Conservation (phyloP, 2,329 filamentous ascomycete genomes). For the Fusarium keratoplasticum region DNA sequence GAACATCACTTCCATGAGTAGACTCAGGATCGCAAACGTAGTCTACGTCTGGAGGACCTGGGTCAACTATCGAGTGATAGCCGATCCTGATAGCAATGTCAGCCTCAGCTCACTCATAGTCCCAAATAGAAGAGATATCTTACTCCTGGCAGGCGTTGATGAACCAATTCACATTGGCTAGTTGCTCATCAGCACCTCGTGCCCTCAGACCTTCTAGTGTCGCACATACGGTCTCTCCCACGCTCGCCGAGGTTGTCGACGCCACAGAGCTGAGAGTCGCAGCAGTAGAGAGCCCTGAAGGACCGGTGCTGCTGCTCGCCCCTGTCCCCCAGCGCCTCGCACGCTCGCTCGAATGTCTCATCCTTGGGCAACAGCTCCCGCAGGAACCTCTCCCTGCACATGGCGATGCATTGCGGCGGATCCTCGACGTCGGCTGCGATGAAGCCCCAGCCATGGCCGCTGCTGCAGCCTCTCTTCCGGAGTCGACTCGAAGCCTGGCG, state of each 20-base stretch:
- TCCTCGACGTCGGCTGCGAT: slow-evolving; percentile 46
- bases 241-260: slow-evolving; percentile 50
- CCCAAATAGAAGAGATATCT: slow-evolving; percentile 30
- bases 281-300: slow-evolving; percentile 64
- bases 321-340: slow-evolving; percentile 47
- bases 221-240: slow-evolving; percentile 58
- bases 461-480: slow-evolving; percentile 30
- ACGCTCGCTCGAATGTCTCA: slow-evolving; percentile 48
- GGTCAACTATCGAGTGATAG: slow-evolving; percentile 40
- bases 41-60: slow-evolving; percentile 41
- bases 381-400: slow-evolving; percentile 51
- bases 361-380: slow-evolving; percentile 40
- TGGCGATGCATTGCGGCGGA: slow-evolving; percentile 49
- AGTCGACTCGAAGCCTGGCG: not conserved
- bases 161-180: slow-evolving; percentile 64
- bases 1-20: slow-evolving; percentile 6
- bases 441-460: slow-evolving; percentile 45
- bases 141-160: slow-evolving; percentile 65
- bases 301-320: slow-evolving; percentile 38
- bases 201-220: not conserved
- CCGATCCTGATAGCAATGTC: slow-evolving; percentile 38
- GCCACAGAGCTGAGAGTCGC: slow-evolving; percentile 63
- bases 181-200: slow-evolving; percentile 20
- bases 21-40: slow-evolving; percentile 37
- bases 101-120: not conserved